A percentile compares a stretch with the other conserved stretches of the same genome.
phyloP scores from a whole-genome alignment of 192 early-diverging fungal genomes.

The Coemansia sp. region DNA sequence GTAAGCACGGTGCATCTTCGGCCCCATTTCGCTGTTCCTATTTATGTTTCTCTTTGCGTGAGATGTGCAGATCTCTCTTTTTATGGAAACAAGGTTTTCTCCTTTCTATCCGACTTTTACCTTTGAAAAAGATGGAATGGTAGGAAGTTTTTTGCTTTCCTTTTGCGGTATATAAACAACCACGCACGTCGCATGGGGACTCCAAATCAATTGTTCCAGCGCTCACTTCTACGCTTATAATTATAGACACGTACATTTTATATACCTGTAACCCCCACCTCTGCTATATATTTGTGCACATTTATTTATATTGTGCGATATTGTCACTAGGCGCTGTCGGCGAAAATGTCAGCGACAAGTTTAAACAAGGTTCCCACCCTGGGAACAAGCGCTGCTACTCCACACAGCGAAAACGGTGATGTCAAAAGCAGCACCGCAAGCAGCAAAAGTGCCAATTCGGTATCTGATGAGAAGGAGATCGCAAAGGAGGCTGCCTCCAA shows the following conservation, averaged over 20 bases:
- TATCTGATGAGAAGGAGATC: background rate
- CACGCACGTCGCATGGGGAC: background rate
- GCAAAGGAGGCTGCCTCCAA: constrained; percentile 7
- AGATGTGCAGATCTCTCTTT: background rate
- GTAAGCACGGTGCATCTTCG: background rate
- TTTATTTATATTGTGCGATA: background rate
- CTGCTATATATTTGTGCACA: background rate
- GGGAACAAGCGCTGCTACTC: background rate
- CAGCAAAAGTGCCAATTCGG: background rate
- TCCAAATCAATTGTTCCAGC: background rate
- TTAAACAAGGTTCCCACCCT: constrained; percentile 5
- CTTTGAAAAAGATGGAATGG: background rate
- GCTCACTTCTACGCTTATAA: background rate
- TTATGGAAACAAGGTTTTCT: background rate
- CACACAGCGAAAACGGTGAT: background rate
- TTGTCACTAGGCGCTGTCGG: background rate
- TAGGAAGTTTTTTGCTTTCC: background rate
- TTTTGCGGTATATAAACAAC: background rate
- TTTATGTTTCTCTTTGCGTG: background rate
- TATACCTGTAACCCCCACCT: background rate
- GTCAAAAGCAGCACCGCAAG: background rate
- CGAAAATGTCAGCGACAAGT: background rate
- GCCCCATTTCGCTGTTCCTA: background rate
- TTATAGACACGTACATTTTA: background rate
- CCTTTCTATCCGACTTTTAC: background rate